Conservation (phyloP, 176 grass and related monocot genomes). For the Phyllostachys edulis region DNA sequence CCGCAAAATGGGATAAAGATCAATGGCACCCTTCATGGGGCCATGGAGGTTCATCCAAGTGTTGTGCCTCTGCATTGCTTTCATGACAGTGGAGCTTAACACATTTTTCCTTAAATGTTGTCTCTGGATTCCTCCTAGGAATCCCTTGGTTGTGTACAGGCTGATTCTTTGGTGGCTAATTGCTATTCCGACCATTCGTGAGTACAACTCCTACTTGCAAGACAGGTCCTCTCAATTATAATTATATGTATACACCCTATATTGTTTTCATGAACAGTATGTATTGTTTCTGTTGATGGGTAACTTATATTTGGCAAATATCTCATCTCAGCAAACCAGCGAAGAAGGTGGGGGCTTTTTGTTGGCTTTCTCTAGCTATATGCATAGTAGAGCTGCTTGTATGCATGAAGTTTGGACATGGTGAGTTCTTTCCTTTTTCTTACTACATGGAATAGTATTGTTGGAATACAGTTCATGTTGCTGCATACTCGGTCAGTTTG, state of each 20-base stretch:
- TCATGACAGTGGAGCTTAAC: constrained; percentile 97
- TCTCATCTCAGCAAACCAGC: constrained; percentile 64
- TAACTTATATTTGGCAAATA: constrained; percentile 1
- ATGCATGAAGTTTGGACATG: constrained; percentile 79
- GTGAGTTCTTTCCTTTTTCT: constrained; percentile 22
- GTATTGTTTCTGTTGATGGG: neutral
- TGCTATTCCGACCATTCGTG: constrained; percentile 93
- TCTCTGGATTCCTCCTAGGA: constrained; percentile 92
- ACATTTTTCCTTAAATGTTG: constrained; percentile 95
- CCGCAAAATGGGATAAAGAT: constrained; percentile 97
- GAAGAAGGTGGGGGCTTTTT: constrained; percentile 95
- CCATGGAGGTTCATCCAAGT: constrained; percentile 93
- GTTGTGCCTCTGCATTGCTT: constrained; percentile 68
- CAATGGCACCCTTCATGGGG: constrained; percentile 88
- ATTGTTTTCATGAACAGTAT: neutral
- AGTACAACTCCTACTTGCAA: constrained; percentile 97
- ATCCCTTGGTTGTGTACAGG: constrained; percentile 79
- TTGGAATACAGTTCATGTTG: neutral
- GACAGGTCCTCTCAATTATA: constrained; percentile 53
- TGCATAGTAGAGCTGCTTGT: constrained; percentile 84
- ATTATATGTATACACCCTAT: neutral
- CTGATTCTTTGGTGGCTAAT: constrained; percentile 95
- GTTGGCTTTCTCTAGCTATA: constrained; percentile 83
- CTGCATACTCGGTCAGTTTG: neutral
- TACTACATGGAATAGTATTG: neutral